A percentile compares a stretch with the other conserved stretches of the same genome.
phyloP scores from a whole-genome alignment of 2,329 filamentous ascomycete genomes.

The Claviceps maximensis region DNA sequence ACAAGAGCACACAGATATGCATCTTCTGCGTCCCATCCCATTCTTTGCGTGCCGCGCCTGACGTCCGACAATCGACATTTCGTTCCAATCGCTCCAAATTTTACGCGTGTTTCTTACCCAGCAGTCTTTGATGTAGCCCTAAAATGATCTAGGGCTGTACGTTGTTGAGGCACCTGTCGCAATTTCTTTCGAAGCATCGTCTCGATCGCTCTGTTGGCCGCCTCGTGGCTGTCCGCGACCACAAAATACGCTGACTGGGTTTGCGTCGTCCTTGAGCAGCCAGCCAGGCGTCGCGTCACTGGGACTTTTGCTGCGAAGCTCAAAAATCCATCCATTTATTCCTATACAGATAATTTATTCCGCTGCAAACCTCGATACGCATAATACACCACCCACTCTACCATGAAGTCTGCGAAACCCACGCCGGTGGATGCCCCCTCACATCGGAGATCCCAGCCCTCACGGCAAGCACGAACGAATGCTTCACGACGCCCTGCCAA shows the following conservation, averaged over 20 bases:
- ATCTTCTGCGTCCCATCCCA: neutral
- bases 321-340: neutral
- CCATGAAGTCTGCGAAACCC: slow-evolving; percentile 44
- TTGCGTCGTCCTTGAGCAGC: slow-evolving; percentile 1
- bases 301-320: neutral
- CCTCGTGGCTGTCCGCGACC: slow-evolving; percentile 1
- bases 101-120: slow-evolving; percentile 1
- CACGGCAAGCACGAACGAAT: slow-evolving; percentile 53
- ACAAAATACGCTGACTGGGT: neutral
- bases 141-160: slow-evolving; percentile 5
- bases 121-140: slow-evolving; percentile 4
- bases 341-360: neutral
- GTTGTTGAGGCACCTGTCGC: neutral
- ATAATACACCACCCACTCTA: slow-evolving; percentile 4
- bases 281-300: neutral
- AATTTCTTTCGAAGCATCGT: neutral
- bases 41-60: neutral
- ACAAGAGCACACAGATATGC: neutral
- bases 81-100: neutral
- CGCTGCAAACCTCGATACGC: neutral
- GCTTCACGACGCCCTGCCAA: slow-evolving; percentile 42
- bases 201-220: neutral
- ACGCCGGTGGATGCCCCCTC: slow-evolving; percentile 29
- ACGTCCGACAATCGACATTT: neutral
- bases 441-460: slow-evolving; percentile 47